These are phyloP conservation scores for Ettlia oleoabundans DNA, from an alignment of 139 green algal species.

Conservation along the genomic window DNA sequence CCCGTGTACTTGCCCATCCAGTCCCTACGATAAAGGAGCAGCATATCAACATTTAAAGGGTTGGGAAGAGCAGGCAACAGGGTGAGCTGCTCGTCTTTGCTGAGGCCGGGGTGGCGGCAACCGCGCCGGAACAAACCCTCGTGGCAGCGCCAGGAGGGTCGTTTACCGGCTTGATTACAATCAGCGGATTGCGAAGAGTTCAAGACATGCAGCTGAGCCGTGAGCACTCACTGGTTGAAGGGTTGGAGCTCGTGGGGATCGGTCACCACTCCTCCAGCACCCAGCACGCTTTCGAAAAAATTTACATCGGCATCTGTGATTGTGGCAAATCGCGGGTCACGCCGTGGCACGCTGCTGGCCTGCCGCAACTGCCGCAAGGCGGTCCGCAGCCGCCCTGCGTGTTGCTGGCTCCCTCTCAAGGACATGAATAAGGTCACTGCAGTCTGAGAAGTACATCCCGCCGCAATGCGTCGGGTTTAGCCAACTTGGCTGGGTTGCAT, in stretches of 20 bases:
- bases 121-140: too few relatives aligned
- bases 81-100: too few relatives aligned
- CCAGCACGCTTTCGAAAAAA: conserved; percentile 71
- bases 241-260: conserved; percentile 64
- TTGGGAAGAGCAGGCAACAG: neutral
- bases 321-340: conserved; percentile 1
- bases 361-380: neutral
- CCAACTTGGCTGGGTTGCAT: too few relatives aligned
- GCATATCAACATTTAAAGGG: neutral
- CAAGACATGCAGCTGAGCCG: too few relatives aligned
- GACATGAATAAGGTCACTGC: neutral
- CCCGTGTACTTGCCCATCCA: conserved; percentile 93
- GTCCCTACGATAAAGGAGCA: conserved; percentile 61
- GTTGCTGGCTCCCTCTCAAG: neutral
- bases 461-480: too few relatives aligned
- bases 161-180: too few relatives aligned
- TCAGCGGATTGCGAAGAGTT: too few relatives aligned
- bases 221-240: conserved; percentile 71
- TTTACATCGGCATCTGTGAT: neutral
- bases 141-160: too few relatives aligned
- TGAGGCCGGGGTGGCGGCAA: too few relatives aligned
- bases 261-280: conserved; percentile 65
- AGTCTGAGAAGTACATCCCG: neutral
- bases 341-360: neutral
- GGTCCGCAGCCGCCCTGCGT: neutral